Conservation (phyloP, 192 early-diverging fungal species). For the Coemansia biformis region DNA sequence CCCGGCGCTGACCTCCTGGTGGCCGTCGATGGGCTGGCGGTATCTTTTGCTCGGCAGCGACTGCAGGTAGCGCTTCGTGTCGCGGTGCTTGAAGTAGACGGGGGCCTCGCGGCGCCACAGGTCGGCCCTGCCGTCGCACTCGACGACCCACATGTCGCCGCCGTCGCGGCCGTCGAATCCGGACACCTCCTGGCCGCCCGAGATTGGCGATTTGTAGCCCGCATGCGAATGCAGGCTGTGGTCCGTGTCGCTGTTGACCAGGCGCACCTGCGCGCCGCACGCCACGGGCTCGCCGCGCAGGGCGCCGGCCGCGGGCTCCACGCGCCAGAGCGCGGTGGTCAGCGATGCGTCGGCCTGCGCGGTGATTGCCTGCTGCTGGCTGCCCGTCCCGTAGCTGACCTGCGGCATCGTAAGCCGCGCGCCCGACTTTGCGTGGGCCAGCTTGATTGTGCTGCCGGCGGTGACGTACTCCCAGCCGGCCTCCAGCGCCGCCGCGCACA, state of each 20-base stretch:
- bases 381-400: conserved; percentile 49
- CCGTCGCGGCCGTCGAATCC: conserved; percentile 43
- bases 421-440: conserved; percentile 25
- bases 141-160: conserved; percentile 43
- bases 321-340: conserved; percentile 30
- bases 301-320: conserved; percentile 1
- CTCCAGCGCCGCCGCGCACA: conserved; percentile 6
- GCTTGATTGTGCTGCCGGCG: conserved; percentile 39
- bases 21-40: conserved; percentile 41
- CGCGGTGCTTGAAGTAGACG: conserved; percentile 30
- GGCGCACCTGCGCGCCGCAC: conserved; percentile 18
- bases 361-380: conserved; percentile 48
- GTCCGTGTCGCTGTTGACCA: conserved; percentile 42
- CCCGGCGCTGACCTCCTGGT: conserved; percentile 47
- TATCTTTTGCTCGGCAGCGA: conserved; percentile 39
- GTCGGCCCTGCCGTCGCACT: conserved; percentile 14
- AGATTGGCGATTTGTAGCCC: conserved; percentile 39
- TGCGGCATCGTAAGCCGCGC: conserved; percentile 42
- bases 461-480: conserved; percentile 43
- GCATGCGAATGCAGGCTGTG: conserved; percentile 45
- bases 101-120: conserved; percentile 32
- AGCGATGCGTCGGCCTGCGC: conserved; percentile 16
- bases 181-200: conserved; percentile 43
- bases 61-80: conserved; percentile 31
- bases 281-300: conserved; percentile 20